Conservation (phyloP, 129 eudicot species). For the Lactuca saligna region DNA sequence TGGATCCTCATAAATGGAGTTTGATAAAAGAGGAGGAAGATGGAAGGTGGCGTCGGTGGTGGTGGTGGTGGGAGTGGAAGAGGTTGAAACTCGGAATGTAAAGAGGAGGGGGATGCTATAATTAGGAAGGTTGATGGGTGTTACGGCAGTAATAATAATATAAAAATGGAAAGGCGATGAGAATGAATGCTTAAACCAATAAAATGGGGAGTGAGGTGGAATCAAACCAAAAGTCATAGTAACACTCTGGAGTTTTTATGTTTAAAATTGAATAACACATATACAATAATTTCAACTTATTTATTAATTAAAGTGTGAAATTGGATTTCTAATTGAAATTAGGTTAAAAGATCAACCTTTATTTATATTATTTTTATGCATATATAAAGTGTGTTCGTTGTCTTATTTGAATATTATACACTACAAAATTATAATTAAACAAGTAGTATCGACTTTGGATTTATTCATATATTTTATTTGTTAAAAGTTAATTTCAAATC, state of each 20-base stretch:
- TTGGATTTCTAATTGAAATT: no score
- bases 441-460: no score
- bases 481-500: no score
- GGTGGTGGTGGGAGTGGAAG: conserved; percentile 7
- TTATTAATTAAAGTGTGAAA: no score
- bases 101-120: conserved; percentile 14
- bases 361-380: neutral
- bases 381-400: neutral
- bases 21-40: neutral
- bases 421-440: no score
- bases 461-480: no score
- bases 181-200: conserved; percentile 21
- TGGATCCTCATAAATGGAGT: conserved; percentile 67
- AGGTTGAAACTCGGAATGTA: conserved; percentile 2
- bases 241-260: conserved; percentile 12
- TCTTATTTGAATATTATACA: no score
- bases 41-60: neutral
- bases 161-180: conserved; percentile 26
- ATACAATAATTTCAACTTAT: no score
- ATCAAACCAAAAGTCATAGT: conserved; percentile 17
- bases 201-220: conserved; percentile 17
- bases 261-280: neutral
- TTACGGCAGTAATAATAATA: neutral
- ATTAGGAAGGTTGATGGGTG: conserved; percentile 25
- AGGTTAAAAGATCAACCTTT: no score